phyloP scores from a whole-genome alignment of 257 asterid genomes.

The Jaltomata sinuosa region DNA sequence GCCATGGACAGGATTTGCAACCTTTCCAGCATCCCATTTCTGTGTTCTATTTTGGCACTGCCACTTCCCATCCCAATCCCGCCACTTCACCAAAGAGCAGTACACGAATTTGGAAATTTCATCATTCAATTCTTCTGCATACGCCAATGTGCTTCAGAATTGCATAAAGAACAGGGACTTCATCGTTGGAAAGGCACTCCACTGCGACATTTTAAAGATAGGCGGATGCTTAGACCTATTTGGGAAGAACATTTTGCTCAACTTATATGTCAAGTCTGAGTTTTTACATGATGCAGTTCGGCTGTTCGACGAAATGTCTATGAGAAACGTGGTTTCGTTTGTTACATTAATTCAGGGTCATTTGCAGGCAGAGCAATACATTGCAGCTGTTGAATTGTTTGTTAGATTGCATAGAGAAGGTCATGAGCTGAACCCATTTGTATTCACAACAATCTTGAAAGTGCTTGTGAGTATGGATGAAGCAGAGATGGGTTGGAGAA shows the following conservation, averaged over 20 bases:
- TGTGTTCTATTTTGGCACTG: not conserved
- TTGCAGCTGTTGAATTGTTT: constrained; percentile 22
- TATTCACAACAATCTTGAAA: constrained; percentile 30
- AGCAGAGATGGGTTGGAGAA: constrained; percentile 12
- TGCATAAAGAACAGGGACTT: constrained; percentile 9
- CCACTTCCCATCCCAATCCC: constrained; percentile 6
- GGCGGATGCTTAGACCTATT: constrained; percentile 45
- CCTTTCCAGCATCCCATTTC: not conserved
- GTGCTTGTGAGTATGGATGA: constrained; percentile 28
- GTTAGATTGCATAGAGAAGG: constrained; percentile 30
- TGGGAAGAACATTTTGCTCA: constrained; percentile 57
- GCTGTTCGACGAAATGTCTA: constrained; percentile 29
- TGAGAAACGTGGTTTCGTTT: constrained; percentile 32
- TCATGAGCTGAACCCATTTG: constrained; percentile 35
- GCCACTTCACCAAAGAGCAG: constrained; percentile 1
- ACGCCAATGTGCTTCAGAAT: constrained; percentile 15
- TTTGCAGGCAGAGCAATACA: constrained; percentile 1
- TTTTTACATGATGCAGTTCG: constrained; percentile 20
- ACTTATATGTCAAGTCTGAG: constrained; percentile 20
- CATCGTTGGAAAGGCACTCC: constrained; percentile 13
- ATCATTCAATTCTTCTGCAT: constrained; percentile 42
- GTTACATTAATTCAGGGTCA: constrained; percentile 33
- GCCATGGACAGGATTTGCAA: constrained; percentile 5
- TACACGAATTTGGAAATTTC: constrained; percentile 8
- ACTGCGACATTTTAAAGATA: constrained; percentile 18